Conservation (phyloP, 345 rosid species). For the Adansonia digitata region DNA sequence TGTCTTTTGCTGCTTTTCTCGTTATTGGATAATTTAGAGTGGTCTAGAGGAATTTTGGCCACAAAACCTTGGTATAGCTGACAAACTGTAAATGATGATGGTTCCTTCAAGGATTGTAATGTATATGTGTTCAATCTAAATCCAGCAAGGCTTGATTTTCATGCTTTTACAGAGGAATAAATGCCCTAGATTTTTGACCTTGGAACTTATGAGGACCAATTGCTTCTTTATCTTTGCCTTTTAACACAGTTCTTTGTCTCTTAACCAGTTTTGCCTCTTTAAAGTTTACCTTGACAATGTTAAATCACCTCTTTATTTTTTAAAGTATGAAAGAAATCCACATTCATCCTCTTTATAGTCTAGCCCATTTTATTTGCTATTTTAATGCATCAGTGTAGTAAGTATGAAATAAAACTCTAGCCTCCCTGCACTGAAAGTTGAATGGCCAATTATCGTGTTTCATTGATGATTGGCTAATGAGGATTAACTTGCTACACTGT, state of each 20-base stretch:
- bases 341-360: not conserved
- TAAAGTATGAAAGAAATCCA: not conserved
- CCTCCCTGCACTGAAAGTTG: not conserved
- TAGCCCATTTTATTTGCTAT: not conserved
- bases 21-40: not conserved
- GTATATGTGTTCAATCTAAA: not conserved
- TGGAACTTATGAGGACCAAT: not conserved
- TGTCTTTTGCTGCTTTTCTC: not conserved
- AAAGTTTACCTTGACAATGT: not conserved
- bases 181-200: not conserved
- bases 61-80: not conserved
- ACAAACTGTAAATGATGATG: not conserved
- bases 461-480: not conserved
- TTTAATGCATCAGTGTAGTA: not conserved
- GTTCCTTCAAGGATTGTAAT: not conserved
- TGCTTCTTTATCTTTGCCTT: not conserved
- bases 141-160: not conserved
- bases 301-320: not conserved
- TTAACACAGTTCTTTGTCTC: not conserved
- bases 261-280: not conserved
- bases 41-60: not conserved
- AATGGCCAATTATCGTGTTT: not conserved
- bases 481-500: not conserved
- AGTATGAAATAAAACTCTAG: not conserved
- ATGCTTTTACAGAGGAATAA: not conserved